These are phyloP conservation scores for Cymodocea nodosa DNA, from an alignment of 116 monocot genomes.

Conservation along the genomic window DNA sequence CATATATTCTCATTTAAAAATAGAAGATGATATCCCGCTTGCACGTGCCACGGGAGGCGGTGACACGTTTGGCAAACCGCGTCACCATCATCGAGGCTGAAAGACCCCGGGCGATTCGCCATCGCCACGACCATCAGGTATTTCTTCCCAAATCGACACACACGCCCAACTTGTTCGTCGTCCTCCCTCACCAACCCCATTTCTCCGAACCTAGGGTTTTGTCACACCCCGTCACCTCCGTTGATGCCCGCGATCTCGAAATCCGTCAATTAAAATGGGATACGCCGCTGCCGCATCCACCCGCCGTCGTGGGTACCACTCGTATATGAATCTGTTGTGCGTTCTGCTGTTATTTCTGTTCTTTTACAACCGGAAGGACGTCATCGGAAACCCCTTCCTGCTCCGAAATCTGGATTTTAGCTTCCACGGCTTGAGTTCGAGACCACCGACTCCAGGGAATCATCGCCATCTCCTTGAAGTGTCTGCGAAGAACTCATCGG, in stretches of 20 bases:
- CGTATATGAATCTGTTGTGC: constrained; percentile 22
- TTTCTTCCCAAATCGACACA: too few species aligned
- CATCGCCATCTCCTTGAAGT: constrained; percentile 28
- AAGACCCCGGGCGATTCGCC: too few species aligned
- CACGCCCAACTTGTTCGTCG: too few species aligned
- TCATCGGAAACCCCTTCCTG: constrained; percentile 21
- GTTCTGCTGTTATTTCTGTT: constrained; percentile 31
- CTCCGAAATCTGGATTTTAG: constrained; percentile 8
- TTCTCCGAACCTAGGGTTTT: background rate
- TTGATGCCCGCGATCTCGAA: background rate
- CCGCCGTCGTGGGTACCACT: constrained; percentile 7
- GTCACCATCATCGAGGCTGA: too few species aligned
- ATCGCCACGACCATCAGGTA: too few species aligned
- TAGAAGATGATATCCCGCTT: too few species aligned
- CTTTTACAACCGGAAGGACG: constrained; percentile 32
- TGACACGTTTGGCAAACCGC: too few species aligned
- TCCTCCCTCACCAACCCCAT: too few species aligned
- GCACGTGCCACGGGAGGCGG: too few species aligned
- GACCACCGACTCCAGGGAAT: background rate
- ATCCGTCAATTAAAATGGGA: constrained; percentile 2
- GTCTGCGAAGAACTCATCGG: constrained; percentile 13
- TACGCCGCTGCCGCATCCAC: background rate
- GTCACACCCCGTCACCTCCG: background rate
- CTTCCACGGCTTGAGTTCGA: background rate
- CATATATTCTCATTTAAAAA: too few species aligned